Conservation (phyloP, 116 monocot species). For the Papilionanthe hybrid region DNA sequence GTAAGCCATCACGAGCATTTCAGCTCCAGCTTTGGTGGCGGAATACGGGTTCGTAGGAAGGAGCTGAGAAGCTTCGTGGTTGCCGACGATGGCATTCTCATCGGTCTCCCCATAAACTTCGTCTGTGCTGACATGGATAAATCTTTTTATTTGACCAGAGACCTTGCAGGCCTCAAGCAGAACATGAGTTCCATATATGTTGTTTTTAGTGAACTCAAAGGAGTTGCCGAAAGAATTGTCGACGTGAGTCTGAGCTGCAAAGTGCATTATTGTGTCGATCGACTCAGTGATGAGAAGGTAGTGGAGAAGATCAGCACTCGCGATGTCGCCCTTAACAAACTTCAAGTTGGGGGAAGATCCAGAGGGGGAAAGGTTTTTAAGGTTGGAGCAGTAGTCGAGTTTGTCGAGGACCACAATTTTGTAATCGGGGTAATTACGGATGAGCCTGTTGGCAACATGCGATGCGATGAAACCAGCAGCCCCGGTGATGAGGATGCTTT, state of each 20-base stretch:
- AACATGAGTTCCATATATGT: conserved; percentile 24
- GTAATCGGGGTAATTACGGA: conserved; percentile 16
- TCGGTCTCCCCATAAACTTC: conserved; percentile 26
- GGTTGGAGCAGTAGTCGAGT: conserved; percentile 24
- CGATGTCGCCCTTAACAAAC: conserved; percentile 22
- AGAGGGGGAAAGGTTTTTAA: conserved; percentile 19
- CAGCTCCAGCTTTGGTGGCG: conserved; percentile 22
- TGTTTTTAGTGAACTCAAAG: conserved; percentile 26
- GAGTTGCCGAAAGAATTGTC: conserved; percentile 29
- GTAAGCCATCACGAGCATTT: conserved; percentile 28
- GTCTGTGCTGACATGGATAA: conserved; percentile 24
- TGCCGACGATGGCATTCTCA: conserved; percentile 16
- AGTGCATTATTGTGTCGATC: conserved; percentile 26
- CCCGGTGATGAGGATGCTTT: conserved; percentile 23
- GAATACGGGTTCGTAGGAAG: conserved; percentile 24
- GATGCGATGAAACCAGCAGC: conserved; percentile 26
- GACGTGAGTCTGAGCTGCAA: conserved; percentile 24
- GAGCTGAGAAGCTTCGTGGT: conserved; percentile 21
- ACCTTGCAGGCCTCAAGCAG: conserved; percentile 21
- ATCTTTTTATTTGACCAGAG: conserved; percentile 16
- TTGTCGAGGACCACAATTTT: conserved; percentile 27
- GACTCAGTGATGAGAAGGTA: conserved; percentile 23
- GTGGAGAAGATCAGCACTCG: conserved; percentile 18
- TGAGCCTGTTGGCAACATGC: conserved; percentile 20
- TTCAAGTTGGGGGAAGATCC: conserved; percentile 14